Evolutionary conservation across 106 monocot species (phyloP).

Genomic region (Phalaenopsis aphrodite): DNA sequence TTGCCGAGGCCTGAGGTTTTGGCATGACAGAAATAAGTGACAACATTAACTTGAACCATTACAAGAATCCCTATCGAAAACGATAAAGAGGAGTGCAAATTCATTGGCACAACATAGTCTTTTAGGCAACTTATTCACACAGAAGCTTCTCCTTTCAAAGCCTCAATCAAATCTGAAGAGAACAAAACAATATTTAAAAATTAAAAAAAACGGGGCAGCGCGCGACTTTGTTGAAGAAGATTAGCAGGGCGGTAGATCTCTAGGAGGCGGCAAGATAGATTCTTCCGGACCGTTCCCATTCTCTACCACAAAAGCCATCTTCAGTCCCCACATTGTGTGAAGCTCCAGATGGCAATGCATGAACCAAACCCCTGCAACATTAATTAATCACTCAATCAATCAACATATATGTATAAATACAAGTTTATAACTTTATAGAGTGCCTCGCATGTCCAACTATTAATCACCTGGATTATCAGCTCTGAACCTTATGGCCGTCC

Average conservation of each 20-base stretch:
- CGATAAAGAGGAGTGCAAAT: no score
- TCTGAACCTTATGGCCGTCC: constrained; percentile 24
- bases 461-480: constrained; percentile 23
- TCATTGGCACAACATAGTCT: no score
- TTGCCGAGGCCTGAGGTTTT: neutral
- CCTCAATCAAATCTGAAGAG: neutral
- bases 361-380: constrained; percentile 20
- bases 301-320: constrained; percentile 45
- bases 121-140: neutral
- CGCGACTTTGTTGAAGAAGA: neutral
- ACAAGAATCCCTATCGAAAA: neutral
- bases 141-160: neutral
- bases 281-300: constrained; percentile 28
- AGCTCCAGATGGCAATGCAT: constrained; percentile 41
- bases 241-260: constrained; percentile 31
- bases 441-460: neutral
- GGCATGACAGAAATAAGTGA: neutral
- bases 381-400: neutral
- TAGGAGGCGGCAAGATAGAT: constrained; percentile 30
- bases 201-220: neutral
- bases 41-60: neutral
- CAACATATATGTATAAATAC: no score
- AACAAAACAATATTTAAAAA: neutral
- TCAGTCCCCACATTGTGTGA: constrained; percentile 43
- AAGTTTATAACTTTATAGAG: no score